phyloP scores from a whole-genome alignment of 306 rosid species.

The Gastrolobium villosum region DNA sequence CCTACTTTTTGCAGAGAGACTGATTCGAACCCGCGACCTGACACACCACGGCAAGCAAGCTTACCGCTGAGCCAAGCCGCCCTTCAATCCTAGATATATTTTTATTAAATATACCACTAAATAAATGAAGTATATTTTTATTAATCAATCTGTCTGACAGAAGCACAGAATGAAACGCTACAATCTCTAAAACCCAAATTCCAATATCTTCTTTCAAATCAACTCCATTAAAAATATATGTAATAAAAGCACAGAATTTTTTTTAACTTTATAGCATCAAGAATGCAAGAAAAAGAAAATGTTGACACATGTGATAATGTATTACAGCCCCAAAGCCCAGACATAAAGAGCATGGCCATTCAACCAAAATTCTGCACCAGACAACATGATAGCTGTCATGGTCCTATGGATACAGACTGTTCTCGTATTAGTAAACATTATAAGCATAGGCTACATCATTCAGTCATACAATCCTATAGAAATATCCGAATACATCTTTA shows the following conservation, averaged over 20 bases:
- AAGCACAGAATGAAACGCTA: conserved; percentile 16
- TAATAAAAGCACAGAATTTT: neutral
- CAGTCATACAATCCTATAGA: no score
- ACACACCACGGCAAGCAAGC: no score
- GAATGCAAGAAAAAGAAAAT: conserved; percentile 17
- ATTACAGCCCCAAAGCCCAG: neutral
- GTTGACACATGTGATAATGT: neutral
- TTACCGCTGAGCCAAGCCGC: no score
- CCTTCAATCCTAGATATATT: no score
- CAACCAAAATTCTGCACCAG: conserved; percentile 12
- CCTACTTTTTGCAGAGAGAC: no score
- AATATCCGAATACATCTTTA: neutral
- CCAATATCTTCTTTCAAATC: conserved; percentile 13
- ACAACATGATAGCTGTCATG: conserved; percentile 1
- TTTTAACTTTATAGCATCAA: conserved; percentile 4
- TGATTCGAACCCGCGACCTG: no score
- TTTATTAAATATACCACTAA: no score
- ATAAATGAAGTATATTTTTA: neutral
- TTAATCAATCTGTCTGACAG: conserved; percentile 4
- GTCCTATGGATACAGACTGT: neutral
- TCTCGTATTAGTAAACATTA: neutral
- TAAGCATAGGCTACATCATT: neutral
- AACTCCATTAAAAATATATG: neutral
- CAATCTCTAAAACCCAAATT: conserved; percentile 31
- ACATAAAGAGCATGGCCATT: neutral